These are phyloP conservation scores for Calocera cornea DNA, from an alignment of 768 basidiomycete genomes.

Conservation along the genomic window DNA sequence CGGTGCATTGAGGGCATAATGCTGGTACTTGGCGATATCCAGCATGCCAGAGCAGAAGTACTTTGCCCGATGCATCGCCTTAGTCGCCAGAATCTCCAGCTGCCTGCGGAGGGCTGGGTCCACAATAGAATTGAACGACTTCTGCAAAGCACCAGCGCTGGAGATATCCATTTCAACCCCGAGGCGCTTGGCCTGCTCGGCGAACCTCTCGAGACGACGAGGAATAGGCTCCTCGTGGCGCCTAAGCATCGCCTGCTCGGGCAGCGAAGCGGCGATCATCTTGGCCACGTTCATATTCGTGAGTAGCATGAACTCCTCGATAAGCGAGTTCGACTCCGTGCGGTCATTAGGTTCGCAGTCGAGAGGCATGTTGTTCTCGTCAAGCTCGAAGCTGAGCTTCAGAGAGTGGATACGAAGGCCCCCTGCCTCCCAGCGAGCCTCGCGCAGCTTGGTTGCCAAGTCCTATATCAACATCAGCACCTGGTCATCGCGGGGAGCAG, in stretches of 20 bases:
- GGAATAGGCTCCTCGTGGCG: conserved; percentile 90
- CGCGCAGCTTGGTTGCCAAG: conserved; percentile 59
- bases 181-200: conserved; percentile 66
- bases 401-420: conserved; percentile 57
- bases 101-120: conserved; percentile 62
- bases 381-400: conserved; percentile 62
- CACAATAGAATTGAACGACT: conserved; percentile 58
- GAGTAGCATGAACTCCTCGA: conserved; percentile 97
- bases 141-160: conserved; percentile 69
- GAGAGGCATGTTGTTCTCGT: conserved; percentile 60
- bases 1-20: conserved; percentile 80
- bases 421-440: conserved; percentile 64
- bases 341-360: conserved; percentile 60
- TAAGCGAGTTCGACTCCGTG: conserved; percentile 60
- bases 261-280: conserved; percentile 82
- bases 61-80: conserved; percentile 89
- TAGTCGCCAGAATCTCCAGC: conserved; percentile 71
- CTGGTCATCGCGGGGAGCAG: not conserved
- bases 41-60: conserved; percentile 99
- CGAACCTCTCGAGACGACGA: conserved; percentile 73
- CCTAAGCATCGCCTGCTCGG: conserved; percentile 92
- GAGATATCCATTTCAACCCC: conserved; percentile 72
- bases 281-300: conserved; percentile 84
- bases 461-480: conserved; percentile 19
- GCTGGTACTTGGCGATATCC: conserved; percentile 93